Evolutionary conservation across 768 basidiomycete genomes (phyloP).

Genomic region (Gloeostereum incarnatum): DNA sequence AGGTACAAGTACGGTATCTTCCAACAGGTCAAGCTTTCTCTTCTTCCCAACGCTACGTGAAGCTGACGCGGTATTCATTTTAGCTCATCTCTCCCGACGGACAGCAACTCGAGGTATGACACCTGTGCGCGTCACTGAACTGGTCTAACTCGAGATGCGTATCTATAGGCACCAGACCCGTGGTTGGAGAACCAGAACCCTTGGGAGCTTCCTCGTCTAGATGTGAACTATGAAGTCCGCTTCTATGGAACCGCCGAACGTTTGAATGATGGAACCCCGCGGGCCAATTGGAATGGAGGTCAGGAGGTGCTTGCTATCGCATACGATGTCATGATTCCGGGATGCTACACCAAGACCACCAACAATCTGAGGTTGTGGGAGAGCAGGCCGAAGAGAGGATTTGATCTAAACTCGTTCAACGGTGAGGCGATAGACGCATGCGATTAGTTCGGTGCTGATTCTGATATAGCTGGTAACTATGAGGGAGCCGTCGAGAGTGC

Average conservation of each 20-base stretch:
- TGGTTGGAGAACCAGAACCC: slow-evolving; percentile 87
- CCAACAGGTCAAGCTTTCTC: slow-evolving; percentile 39
- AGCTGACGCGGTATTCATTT: not conserved
- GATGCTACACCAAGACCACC: slow-evolving; percentile 74
- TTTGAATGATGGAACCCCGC: slow-evolving; percentile 44
- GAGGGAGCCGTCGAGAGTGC: slow-evolving; percentile 82
- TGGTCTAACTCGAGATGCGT: not conserved
- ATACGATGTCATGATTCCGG: slow-evolving; percentile 92
- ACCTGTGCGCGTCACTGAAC: not conserved
- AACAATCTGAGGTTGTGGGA: slow-evolving; percentile 88
- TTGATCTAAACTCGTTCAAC: slow-evolving; percentile 94
- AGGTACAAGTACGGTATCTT: slow-evolving; percentile 96
- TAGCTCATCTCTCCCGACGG: slow-evolving; percentile 81
- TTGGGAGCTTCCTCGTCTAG: slow-evolving; percentile 82
- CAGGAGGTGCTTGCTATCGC: slow-evolving; percentile 92
- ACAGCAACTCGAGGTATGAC: slow-evolving; percentile 59
- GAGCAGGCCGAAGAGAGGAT: slow-evolving; percentile 80
- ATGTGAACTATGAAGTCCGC: slow-evolving; percentile 77
- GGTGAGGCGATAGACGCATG: slow-evolving; percentile 29
- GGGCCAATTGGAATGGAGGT: slow-evolving; percentile 76
- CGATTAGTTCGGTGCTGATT: not conserved
- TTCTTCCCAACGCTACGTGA: not conserved
- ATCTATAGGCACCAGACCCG: slow-evolving; percentile 69
- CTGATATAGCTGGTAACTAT: slow-evolving; percentile 77
- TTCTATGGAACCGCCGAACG: slow-evolving; percentile 85